A percentile compares a stretch with the other conserved stretches of the same genome.
phyloP scores from a whole-genome alignment of 371 early-diverging fungal species.

The Mortierella sp. region DNA sequence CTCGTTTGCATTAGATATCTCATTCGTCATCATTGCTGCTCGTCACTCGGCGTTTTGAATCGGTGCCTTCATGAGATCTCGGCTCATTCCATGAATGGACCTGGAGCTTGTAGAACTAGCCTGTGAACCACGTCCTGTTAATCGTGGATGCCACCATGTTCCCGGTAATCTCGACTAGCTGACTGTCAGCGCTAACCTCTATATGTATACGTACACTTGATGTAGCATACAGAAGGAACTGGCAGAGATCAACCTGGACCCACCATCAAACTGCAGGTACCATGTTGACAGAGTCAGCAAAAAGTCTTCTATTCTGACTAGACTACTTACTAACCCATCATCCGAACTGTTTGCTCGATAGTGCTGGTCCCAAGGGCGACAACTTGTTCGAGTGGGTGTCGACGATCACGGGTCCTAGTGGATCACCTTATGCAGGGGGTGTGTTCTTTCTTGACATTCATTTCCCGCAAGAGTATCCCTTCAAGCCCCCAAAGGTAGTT shows the following conservation, averaged over 20 bases:
- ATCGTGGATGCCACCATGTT: neutral
- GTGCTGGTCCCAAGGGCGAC: slow-evolving; percentile 97
- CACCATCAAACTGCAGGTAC: slow-evolving; percentile 93
- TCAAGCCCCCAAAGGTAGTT: slow-evolving; percentile 93
- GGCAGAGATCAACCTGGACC: slow-evolving; percentile 94
- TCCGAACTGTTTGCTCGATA: slow-evolving; percentile 13
- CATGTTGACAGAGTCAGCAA: no score
- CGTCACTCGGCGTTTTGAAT: neutral
- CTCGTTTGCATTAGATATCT: neutral
- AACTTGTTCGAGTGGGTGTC: slow-evolving; percentile 96
- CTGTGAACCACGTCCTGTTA: no score
- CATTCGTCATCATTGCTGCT: neutral
- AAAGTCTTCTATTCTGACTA: no score
- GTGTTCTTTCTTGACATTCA: slow-evolving; percentile 98
- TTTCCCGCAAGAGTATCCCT: slow-evolving; percentile 94
- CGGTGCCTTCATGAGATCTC: neutral
- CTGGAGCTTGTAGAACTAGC: no score
- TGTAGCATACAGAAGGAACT: slow-evolving; percentile 92
- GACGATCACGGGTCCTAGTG: slow-evolving; percentile 92
- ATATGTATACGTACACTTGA: neutral
- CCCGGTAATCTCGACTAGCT: neutral
- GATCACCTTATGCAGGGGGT: slow-evolving; percentile 86
- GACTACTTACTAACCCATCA: no score
- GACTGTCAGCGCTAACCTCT: no score
- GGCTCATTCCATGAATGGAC: no score